A percentile compares a stretch with the other conserved stretches of the same genome.
Conservation (phyloP, 768 basidiomycete species). For the Tylopilus sp. region DNA sequence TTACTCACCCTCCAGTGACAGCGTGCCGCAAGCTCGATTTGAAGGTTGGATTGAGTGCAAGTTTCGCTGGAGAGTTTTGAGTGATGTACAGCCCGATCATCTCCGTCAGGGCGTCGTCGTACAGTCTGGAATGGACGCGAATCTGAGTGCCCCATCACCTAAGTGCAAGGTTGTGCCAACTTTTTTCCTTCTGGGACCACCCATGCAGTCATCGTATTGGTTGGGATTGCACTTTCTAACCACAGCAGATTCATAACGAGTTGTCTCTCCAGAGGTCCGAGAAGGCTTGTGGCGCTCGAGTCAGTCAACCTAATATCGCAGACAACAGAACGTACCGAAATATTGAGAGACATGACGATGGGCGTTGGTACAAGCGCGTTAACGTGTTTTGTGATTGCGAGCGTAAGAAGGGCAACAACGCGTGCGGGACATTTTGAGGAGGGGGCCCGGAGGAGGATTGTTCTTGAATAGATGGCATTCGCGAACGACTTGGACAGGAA, state of each 20-base stretch:
- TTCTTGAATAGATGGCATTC: conserved; percentile 26
- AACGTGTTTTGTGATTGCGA: conserved; percentile 76
- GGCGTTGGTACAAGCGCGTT: conserved; percentile 75
- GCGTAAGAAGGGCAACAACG: conserved; percentile 75
- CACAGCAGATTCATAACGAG: conserved; percentile 85
- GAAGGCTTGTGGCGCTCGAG: conserved; percentile 45
- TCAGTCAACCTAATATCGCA: neutral
- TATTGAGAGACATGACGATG: conserved; percentile 87
- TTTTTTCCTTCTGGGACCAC: conserved; percentile 69
- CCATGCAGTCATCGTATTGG: conserved; percentile 73
- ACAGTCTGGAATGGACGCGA: conserved; percentile 47
- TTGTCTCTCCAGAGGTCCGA: conserved; percentile 78
- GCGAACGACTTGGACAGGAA: too few relatives aligned
- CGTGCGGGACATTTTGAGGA: conserved; percentile 45
- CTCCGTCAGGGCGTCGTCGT: conserved; percentile 63
- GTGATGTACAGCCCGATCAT: conserved; percentile 70
- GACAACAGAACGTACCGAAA: conserved; percentile 57
- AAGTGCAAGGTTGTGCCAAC: conserved; percentile 37
- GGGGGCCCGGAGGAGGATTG: conserved; percentile 10
- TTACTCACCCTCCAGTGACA: conserved; percentile 77
- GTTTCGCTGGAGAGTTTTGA: conserved; percentile 53
- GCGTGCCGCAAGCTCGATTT: conserved; percentile 79
- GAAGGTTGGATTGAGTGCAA: conserved; percentile 71
- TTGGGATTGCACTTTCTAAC: conserved; percentile 72
- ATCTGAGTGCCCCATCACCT: neutral